Base-by-base conservation (phyloP, 805 yeast species). In the Cyberlindnera maritima region DNA sequence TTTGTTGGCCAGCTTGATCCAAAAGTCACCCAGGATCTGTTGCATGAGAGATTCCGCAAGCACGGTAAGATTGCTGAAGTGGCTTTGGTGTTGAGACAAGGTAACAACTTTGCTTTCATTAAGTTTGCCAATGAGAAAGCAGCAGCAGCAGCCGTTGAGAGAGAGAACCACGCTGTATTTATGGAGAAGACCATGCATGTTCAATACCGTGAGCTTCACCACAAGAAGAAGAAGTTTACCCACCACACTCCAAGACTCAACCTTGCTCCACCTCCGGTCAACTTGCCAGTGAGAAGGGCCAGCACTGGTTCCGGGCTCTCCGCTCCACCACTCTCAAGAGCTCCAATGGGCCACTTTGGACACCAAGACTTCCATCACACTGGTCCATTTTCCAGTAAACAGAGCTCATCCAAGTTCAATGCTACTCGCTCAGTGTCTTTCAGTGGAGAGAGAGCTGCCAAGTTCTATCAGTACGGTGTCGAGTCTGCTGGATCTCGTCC, bases 101-200 rank as follows among this genome's bases (percentile, higher is more conserved):
- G 69, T 3, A 67, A 71, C 41, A 71, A 70, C 41, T 88, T 86
- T 72, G 96, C 95, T 1, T 88, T 89, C 58, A 77, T 89, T 50
- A 78, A 78, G 48, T 89, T 70, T 59, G 72, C 70, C 31, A 70
- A 75, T 11, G 90, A 84, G 56, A 74, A 76, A 19, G 79, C 94
- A 19, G 96, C 96, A 8, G 95, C 94, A 5, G 75, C 87, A 40
- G 96, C 96, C 1, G 88, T 89, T 44, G 95, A 88, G 63, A 74
- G 82, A 51, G 94, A 87, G 60, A 88, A 90, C 61, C 96, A 88
- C 65, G 75, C 95, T 2, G 76, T 83, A 63, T 80, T 89, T 60
- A 68, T 79, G 57, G 80, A 79, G 48, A 83, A 77, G 62, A 84
- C 92, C 9, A 85, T 89, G 72, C 94, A 86, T 63, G 96, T 89